phyloP scores from a whole-genome alignment of 2,329 filamentous ascomycete species.

The Botrytis byssoidea region DNA sequence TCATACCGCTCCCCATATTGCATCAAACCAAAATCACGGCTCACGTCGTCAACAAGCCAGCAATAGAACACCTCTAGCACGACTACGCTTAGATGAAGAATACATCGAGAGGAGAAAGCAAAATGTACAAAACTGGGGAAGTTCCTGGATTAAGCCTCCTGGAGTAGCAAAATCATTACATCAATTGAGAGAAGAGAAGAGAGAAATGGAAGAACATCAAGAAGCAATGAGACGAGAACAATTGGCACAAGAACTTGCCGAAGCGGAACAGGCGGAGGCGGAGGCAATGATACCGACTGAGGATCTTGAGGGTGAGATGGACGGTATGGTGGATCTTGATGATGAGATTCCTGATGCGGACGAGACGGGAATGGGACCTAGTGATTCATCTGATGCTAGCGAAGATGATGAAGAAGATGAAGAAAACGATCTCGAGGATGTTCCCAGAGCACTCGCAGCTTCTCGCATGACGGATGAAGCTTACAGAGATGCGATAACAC shows the following conservation, averaged over 20 bases:
- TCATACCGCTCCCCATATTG: constrained; percentile 18
- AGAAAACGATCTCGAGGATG: constrained; percentile 41
- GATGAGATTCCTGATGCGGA: constrained; percentile 69
- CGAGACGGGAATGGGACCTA: constrained; percentile 31
- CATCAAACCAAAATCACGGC: constrained; percentile 30
- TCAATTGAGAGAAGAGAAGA: constrained; percentile 83
- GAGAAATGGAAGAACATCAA: constrained; percentile 83
- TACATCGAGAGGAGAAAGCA: constrained; percentile 72
- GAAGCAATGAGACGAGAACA: constrained; percentile 70
- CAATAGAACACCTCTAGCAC: constrained; percentile 62
- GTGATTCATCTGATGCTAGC: constrained; percentile 45
- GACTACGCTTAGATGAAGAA: constrained; percentile 74
- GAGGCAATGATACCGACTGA: constrained; percentile 42
- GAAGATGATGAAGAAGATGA: constrained; percentile 42
- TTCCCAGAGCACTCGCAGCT: constrained; percentile 36
- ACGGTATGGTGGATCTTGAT: constrained; percentile 62
- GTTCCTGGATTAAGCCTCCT: constrained; percentile 84
- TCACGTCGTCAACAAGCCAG: constrained; percentile 47
- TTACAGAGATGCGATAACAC: constrained; percentile 57
- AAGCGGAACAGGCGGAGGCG: constrained; percentile 53
- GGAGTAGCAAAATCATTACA: constrained; percentile 87
- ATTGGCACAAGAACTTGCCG: constrained; percentile 70
- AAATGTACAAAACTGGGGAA: constrained; percentile 84
- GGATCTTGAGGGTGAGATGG: constrained; percentile 42
- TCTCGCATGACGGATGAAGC: constrained; percentile 57